Evolutionary conservation across 2,329 filamentous ascomycete species (phyloP).

Genomic region (Arthrobotrys entomopaga): DNA sequence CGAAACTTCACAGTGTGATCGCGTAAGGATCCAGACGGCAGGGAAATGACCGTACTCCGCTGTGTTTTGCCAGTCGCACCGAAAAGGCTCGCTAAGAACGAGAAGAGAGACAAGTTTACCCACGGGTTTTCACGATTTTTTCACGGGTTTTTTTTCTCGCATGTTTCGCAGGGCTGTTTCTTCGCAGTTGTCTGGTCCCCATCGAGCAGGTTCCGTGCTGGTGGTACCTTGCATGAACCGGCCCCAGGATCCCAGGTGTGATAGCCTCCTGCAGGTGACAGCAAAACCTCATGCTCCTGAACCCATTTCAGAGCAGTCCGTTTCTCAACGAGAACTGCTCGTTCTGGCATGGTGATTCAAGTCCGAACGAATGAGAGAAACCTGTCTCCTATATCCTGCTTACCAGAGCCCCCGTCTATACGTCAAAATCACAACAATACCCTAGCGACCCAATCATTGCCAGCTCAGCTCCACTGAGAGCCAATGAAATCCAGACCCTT

Average conservation of each 20-base stretch:
- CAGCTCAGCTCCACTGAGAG: constrained; percentile 27
- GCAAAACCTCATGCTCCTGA: constrained; percentile 50
- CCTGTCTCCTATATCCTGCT: constrained; percentile 47
- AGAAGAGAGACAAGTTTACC: not conserved
- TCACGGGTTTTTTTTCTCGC: not conserved
- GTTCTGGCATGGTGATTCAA: constrained; percentile 43
- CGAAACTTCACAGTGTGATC: constrained; percentile 15
- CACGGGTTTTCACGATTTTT: not conserved
- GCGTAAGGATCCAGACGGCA: constrained; percentile 50
- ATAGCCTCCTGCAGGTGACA: constrained; percentile 56
- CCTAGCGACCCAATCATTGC: constrained; percentile 51
- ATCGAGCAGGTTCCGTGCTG: constrained; percentile 37
- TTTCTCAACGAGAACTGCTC: constrained; percentile 46
- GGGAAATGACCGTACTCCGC: constrained; percentile 43
- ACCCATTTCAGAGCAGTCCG: constrained; percentile 35
- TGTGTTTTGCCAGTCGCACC: constrained; percentile 44
- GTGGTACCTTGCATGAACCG: constrained; percentile 54
- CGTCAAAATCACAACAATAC: constrained; percentile 46
- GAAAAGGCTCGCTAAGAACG: not conserved
- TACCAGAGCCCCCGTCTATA: constrained; percentile 29
- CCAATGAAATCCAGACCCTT: constrained; percentile 39
- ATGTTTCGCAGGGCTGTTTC: not conserved
- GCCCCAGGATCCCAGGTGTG: constrained; percentile 38
- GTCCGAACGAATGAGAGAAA: constrained; percentile 41
- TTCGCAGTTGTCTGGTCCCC: constrained; percentile 30